Evolutionary conservation across 345 rosid genomes (phyloP).

Genomic region (Draba incana): DNA sequence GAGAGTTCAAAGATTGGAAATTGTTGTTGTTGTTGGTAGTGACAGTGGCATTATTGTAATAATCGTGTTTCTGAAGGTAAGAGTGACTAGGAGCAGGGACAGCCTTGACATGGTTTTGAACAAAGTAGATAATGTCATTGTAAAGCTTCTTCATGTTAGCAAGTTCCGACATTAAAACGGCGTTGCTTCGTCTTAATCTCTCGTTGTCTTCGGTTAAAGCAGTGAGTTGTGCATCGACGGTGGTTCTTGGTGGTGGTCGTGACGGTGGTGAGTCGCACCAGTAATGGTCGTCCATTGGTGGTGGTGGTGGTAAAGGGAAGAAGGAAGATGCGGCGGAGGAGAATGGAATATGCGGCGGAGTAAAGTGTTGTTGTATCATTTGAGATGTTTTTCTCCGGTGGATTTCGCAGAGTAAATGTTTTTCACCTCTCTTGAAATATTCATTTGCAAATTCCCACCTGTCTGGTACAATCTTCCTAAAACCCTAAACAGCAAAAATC

Average conservation of each 20-base stretch:
- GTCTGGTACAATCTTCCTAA: constrained; percentile 96
- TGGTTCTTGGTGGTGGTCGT: constrained; percentile 13
- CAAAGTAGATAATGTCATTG: constrained; percentile 87
- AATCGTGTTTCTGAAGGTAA: constrained; percentile 46
- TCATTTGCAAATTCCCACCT: constrained; percentile 98
- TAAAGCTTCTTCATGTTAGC: constrained; percentile 92
- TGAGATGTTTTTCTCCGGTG: constrained; percentile 86
- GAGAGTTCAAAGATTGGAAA: constrained; percentile 22
- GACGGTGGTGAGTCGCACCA: constrained; percentile 68
- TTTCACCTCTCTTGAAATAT: constrained; percentile 89
- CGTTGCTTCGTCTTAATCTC: constrained; percentile 76
- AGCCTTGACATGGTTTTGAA: constrained; percentile 90
- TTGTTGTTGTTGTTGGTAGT: no score
- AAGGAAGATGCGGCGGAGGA: constrained; percentile 49
- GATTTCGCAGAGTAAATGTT: constrained; percentile 92
- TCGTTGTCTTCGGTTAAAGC: constrained; percentile 86
- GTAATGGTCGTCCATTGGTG: constrained; percentile 55
- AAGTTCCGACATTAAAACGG: constrained; percentile 76
- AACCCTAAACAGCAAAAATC: constrained; percentile 58
- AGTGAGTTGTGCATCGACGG: constrained; percentile 45
- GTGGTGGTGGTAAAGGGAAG: constrained; percentile 51
- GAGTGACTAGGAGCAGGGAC: constrained; percentile 66
- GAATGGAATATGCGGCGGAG: constrained; percentile 50
- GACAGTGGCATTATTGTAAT: constrained; percentile 37
- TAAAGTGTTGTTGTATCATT: constrained; percentile 56